These are phyloP conservation scores for Suillus tomentosus DNA, from an alignment of 768 basidiomycete species.

Conservation along the genomic window DNA sequence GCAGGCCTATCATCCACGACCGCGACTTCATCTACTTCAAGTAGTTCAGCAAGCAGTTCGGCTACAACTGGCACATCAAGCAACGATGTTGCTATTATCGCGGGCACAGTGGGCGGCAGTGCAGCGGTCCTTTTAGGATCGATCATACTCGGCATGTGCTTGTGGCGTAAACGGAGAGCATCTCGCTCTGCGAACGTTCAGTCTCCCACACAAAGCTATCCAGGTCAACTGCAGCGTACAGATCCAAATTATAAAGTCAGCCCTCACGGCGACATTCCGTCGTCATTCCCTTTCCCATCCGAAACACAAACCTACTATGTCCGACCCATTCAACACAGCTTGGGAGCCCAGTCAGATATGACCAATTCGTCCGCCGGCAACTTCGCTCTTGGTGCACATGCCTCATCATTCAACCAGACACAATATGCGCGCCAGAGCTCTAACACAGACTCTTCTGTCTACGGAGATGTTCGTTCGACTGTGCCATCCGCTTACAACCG, in stretches of 20 bases:
- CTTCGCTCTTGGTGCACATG: background rate
- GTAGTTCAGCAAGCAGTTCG: conserved; percentile 13
- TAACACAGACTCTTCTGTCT: conserved; percentile 17
- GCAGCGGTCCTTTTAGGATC: conserved; percentile 54
- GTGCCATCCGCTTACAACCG: conserved; percentile 43
- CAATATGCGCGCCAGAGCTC: conserved; percentile 22
- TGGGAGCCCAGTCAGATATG: conserved; percentile 28
- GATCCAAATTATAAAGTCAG: conserved; percentile 34
- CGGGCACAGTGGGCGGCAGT: conserved; percentile 50
- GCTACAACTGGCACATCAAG: conserved; percentile 17
- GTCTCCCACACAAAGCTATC: conserved; percentile 25
- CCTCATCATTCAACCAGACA: background rate
- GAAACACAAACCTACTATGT: conserved; percentile 30
- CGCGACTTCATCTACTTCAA: conserved; percentile 21
- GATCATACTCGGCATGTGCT: conserved; percentile 53
- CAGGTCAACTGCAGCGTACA: conserved; percentile 38
- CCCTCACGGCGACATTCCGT: conserved; percentile 19
- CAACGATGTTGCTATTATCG: conserved; percentile 48
- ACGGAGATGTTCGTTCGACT: conserved; percentile 23
- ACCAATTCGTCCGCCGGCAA: background rate
- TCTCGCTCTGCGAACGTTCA: conserved; percentile 30
- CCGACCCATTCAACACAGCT: conserved; percentile 28
- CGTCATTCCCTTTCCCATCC: conserved; percentile 36
- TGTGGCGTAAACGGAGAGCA: conserved; percentile 36
- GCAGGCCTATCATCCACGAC: background rate